Base-by-base conservation (phyloP, 2,329 filamentous ascomycete species). In the Colletotrichum lindemuthianum region DNA sequence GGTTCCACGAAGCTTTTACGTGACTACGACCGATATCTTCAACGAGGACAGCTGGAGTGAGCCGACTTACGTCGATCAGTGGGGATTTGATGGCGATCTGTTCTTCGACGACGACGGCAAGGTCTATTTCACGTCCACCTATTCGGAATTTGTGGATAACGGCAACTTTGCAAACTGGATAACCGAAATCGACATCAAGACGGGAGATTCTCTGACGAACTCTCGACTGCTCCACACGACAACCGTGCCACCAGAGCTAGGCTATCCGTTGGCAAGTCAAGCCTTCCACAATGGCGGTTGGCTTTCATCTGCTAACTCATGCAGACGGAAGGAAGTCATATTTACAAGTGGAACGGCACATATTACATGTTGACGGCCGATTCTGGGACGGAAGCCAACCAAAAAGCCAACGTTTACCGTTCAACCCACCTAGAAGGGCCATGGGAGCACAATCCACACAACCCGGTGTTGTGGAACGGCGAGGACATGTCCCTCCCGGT, bases 231-330 rank as follows among this genome's bases (percentile, higher is more conserved):
- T 68, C 1, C 66, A 68, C 24, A 61, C 64, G 6, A 66, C 66
- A 3, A 68, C 63, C 5, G 66, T 68, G 2, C 65, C 65, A 0
- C 60, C 55, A 8, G 65, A 67, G 8, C 52, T 67, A 15, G 65
- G 56, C 69, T 83, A 6, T 53, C 69, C 15, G 77, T 76, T 11
- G 78, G 81, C 8, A 69, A 73, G 7, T 79, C 74, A 24, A 4
- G 24, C 24, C 24, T 24, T 24, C 4, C 75, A 2, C 50, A 71
- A 0, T 77, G 77, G 0, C 57, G 66, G 3, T 59, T 75, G 9
- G 76, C 0, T 71, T 72, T 0, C 68, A 76, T 41, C 9, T 55
- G 13, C 45, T 58, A 1, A 58, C 39, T 9, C n/a, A 7, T 0
- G 1, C 10, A 60, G 61, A 66, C 63, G 5, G 66, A 68, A 8